A percentile compares a stretch with the other conserved stretches of the same genome.
Conservation (phyloP, 1,284 basidiomycete species). For the Pascua guehoae region DNA sequence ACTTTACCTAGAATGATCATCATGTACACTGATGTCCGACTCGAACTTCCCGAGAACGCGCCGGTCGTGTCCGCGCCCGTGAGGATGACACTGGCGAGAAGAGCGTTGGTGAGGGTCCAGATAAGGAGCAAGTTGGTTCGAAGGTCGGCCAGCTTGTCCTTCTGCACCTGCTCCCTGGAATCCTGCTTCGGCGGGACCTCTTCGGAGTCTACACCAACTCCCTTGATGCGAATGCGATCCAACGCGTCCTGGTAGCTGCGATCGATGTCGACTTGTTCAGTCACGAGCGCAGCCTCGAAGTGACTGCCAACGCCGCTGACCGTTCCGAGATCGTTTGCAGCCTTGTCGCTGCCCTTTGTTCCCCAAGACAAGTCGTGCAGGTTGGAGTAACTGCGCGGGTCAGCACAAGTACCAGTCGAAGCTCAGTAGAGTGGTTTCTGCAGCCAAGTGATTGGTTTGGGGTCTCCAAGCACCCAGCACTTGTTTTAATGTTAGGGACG, state of each 20-base stretch:
- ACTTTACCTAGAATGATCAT: conserved; percentile 35
- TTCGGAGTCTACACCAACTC: conserved; percentile 31
- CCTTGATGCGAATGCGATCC: conserved; percentile 60
- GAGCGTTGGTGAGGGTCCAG: conserved; percentile 54
- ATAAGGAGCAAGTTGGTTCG: conserved; percentile 58
- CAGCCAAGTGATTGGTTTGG: not conserved
- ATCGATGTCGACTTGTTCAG: conserved; percentile 82
- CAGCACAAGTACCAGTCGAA: too few relatives aligned
- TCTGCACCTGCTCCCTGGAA: conserved; percentile 63
- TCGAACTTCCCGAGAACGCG: conserved; percentile 60
- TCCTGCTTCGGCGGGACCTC: conserved; percentile 53
- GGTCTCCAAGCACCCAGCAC: too few relatives aligned
- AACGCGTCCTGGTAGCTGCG: conserved; percentile 85
- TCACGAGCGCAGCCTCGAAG: conserved; percentile 83
- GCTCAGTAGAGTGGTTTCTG: conserved; percentile 5
- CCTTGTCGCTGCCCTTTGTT: conserved; percentile 70
- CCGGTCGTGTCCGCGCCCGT: conserved; percentile 60
- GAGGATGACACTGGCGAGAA: conserved; percentile 82
- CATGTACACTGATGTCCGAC: conserved; percentile 52
- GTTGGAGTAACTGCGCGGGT: conserved; percentile 52
- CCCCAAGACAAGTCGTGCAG: conserved; percentile 72
- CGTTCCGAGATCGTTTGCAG: conserved; percentile 70
- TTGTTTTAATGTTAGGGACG: too few relatives aligned
- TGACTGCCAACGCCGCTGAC: conserved; percentile 61
- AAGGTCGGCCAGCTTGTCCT: conserved; percentile 82